Evolutionary conservation across 768 basidiomycete genomes (phyloP), one percentile per base, ranked within the genome.

Genomic region (Collybia sp.): DNA sequence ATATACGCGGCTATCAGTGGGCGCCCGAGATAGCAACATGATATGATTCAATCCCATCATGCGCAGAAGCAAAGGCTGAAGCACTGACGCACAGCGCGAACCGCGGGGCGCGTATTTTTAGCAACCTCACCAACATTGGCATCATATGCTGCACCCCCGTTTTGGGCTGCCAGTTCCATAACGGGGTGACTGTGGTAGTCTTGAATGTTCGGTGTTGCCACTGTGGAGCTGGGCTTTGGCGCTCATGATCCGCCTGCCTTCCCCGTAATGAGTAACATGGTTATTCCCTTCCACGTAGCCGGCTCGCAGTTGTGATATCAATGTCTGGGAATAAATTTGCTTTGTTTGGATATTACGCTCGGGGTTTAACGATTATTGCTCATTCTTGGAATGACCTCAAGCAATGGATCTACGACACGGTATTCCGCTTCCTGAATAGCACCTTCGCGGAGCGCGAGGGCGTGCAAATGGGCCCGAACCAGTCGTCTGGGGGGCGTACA

Each of bases 91-190:
- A 68, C 55, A 63, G 67, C 47, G 42, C 62, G 8, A 69, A 68
- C 51, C 57, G 59, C 31, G 68, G 65, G 30, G 65, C 65, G 6
- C 64, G 63, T 47, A 58, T 65, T 12, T 45, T 66, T 6, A 36
- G 25, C 53, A 13, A 67, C 64, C 5, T 48, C 52, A 15, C 64
- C 67, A 12, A 40, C 49, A n/a, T 58, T 61, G 2, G 55, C 56
- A 19, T 43, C 56, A 17, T n/a, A n/a, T n/a, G n/a, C n/a, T n/a
- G n/a, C n/a, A n/a, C n/a, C n/a, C n/a, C n/a, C n/a, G n/a, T n/a
- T n/a, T 47, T 69, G 66, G 65, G 62, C 62, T 1, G 64, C 67
- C 2, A 67, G 64, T 58, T 60, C 31, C 58, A 66, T 43, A 66
- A 67, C 33, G 56, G 62, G n/a, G 62, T 63, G 54, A 53, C 60